Percentiles rank a stretch among this genome's conserved stretches.
Conservation (phyloP, 129 eudicot species). For the Arctium minus region DNA sequence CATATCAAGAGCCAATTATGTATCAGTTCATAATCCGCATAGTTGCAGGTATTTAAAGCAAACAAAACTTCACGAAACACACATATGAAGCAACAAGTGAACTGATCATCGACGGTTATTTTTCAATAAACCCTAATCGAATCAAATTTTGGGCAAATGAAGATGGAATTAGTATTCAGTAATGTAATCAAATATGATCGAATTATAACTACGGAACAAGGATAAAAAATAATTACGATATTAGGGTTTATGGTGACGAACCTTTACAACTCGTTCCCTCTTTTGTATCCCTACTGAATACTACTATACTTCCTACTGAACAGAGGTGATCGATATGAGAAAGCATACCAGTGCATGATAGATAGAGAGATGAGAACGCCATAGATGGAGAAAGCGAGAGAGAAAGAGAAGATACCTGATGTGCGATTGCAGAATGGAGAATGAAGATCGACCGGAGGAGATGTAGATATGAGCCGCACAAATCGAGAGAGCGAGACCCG, state of each 20-base stretch:
- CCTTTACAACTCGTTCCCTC: background rate
- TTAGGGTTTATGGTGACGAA: conserved; percentile 34
- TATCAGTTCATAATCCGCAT: background rate
- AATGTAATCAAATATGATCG: background rate
- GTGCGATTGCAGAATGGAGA: too few relatives aligned
- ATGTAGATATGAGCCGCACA: too few relatives aligned
- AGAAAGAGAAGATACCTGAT: too few relatives aligned
- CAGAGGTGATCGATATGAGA: too few relatives aligned
- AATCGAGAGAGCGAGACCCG: too few relatives aligned
- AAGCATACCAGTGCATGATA: too few relatives aligned
- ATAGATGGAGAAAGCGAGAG: too few relatives aligned
- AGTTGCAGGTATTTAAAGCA: background rate
- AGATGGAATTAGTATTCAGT: background rate
- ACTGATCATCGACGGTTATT: background rate
- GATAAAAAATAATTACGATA: background rate
- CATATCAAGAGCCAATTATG: background rate
- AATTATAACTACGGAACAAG: too few relatives aligned
- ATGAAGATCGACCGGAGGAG: too few relatives aligned
- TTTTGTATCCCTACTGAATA: too few relatives aligned
- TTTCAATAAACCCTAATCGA: background rate
- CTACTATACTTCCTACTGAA: too few relatives aligned
- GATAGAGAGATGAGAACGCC: too few relatives aligned
- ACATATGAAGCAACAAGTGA: background rate
- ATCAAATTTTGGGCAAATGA: background rate
- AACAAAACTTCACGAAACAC: background rate